Conservation (phyloP, 257 asterid species). For the Fraxinus cuspidata region DNA sequence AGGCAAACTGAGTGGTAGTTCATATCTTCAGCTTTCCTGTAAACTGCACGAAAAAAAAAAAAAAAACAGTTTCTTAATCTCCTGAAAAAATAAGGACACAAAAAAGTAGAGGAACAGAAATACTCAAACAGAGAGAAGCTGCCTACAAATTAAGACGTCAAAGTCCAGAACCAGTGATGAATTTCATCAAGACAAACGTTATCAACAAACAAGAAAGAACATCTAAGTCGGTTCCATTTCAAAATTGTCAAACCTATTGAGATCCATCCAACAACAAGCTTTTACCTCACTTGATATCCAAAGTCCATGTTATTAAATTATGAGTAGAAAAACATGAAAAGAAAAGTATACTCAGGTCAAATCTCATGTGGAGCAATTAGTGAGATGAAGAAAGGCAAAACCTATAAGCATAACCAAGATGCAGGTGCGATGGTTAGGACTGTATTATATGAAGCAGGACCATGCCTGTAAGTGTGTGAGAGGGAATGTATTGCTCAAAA, state of each 20-base stretch:
- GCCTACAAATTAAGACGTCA: background rate
- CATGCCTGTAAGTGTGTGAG: background rate
- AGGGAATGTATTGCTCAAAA: background rate
- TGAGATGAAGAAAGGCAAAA: background rate
- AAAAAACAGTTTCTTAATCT: background rate
- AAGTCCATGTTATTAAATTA: background rate
- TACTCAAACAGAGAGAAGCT: background rate
- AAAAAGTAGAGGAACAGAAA: background rate
- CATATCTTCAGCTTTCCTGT: slow-evolving; percentile 96
- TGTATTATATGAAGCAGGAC: background rate
- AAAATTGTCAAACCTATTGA: background rate
- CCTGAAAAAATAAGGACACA: background rate
- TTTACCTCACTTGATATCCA: background rate
- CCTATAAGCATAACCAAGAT: too few species aligned
- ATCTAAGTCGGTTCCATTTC: background rate
- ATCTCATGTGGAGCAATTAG: background rate
- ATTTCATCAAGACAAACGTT: background rate
- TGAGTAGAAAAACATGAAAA: background rate
- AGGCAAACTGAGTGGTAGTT: slow-evolving; percentile 90
- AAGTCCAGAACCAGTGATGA: background rate
- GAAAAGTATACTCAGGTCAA: background rate
- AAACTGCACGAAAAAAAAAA: slow-evolving; percentile 50
- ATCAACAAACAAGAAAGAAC: background rate
- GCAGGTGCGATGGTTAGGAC: background rate
- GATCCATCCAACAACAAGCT: background rate